These are phyloP conservation scores for Chalaropsis ovoidea DNA, from an alignment of 2,329 filamentous ascomycete genomes.

Conservation along the genomic window DNA sequence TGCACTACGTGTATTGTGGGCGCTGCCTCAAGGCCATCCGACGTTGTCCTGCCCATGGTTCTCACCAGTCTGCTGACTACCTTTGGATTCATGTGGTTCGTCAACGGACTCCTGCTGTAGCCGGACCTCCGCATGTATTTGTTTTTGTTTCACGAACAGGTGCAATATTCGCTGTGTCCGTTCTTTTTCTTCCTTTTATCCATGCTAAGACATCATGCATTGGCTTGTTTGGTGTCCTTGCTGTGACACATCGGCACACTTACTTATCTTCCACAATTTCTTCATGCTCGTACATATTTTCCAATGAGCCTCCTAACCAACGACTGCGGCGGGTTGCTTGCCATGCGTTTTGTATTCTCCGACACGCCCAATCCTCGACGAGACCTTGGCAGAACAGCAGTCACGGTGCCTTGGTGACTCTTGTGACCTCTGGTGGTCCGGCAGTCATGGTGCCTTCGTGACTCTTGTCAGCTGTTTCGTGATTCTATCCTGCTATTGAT, in stretches of 20 bases:
- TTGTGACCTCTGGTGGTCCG: too few relatives aligned
- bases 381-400: not conserved
- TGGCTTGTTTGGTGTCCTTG: not conserved
- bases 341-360: not conserved
- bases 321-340: not conserved
- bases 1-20: conserved; percentile 51
- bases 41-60: conserved; percentile 22
- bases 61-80: conserved; percentile 45
- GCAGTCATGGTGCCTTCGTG: conserved; percentile 1
- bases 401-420: not conserved
- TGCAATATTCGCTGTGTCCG: not conserved
- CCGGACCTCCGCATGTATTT: not conserved
- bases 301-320: not conserved
- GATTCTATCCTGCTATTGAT: too few relatives aligned
- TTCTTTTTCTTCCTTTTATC: not conserved
- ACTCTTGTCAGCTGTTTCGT: not conserved
- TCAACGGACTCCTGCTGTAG: conserved; percentile 41
- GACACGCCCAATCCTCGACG: not conserved
- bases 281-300: conserved; percentile 19
- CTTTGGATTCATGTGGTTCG: conserved; percentile 55
- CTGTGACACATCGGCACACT: not conserved
- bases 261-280: not conserved
- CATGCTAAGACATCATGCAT: not conserved
- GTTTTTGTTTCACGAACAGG: not conserved
- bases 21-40: conserved; percentile 6